These are phyloP conservation scores for Salvia sclarea DNA, from an alignment of 305 asterid species.

Conservation along the genomic window DNA sequence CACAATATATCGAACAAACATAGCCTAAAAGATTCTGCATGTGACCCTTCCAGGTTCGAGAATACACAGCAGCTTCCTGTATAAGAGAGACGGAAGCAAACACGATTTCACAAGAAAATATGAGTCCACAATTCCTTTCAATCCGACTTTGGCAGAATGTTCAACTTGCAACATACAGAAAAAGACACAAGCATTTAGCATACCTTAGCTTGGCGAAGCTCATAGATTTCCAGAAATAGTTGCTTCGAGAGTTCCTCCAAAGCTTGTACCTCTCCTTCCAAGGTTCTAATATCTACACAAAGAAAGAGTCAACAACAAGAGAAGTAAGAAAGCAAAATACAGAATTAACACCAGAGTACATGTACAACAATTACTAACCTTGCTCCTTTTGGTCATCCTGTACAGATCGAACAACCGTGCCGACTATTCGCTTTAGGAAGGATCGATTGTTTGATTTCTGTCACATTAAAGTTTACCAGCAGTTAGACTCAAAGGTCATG, in stretches of 20 bases:
- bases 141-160: conserved; percentile 3
- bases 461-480: conserved; percentile 36
- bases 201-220: conserved; percentile 99
- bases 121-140: conserved; percentile 17
- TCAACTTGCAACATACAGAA: conserved; percentile 28
- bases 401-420: conserved; percentile 97
- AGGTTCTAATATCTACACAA: conserved; percentile 68
- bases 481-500: conserved; percentile 22
- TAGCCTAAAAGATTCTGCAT: conserved; percentile 97
- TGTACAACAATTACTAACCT: conserved; percentile 50
- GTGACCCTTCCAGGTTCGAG: conserved; percentile 99
- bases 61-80: conserved; percentile 99
- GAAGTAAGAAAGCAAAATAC: conserved; percentile 12
- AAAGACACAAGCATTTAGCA: conserved; percentile 14
- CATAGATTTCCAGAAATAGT: conserved; percentile 88
- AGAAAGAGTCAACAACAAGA: conserved; percentile 31
- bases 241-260: conserved; percentile 95
- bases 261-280: conserved; percentile 92
- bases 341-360: conserved; percentile 16
- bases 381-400: conserved; percentile 96
- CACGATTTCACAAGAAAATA: conserved; percentile 18
- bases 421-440: conserved; percentile 83
- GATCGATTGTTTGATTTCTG: conserved; percentile 78
- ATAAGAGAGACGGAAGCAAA: conserved; percentile 22
- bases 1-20: conserved; percentile 90